Conservation (phyloP, 176 grass and related monocot genomes). For the Triticum dicoccoides region DNA sequence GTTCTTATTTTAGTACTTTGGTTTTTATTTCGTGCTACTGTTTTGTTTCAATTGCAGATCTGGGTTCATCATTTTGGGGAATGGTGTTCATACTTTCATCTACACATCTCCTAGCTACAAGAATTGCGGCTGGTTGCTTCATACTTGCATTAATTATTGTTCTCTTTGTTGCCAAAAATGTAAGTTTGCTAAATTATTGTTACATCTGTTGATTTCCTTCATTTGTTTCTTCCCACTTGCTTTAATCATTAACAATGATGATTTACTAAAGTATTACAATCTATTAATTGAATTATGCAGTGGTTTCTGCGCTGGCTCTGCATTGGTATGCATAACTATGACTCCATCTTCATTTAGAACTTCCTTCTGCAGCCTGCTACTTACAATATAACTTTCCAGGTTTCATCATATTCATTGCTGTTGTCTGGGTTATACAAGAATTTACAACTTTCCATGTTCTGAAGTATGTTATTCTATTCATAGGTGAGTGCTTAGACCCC, state of each 20-base stretch:
- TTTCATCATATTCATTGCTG: conserved; percentile 82
- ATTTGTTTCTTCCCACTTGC: background rate
- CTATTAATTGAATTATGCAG: conserved; percentile 54
- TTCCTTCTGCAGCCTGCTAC: conserved; percentile 4
- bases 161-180: conserved; percentile 94
- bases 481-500: conserved; percentile 47
- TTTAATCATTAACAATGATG: conserved; percentile 1
- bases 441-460: conserved; percentile 60
- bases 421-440: conserved; percentile 92
- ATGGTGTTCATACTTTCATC: conserved; percentile 98
- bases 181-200: conserved; percentile 31
- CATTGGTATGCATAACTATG: conserved; percentile 63
- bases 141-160: conserved; percentile 84
- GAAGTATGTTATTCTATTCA: conserved; percentile 95
- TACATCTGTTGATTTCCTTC: conserved; percentile 3
- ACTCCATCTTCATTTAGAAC: conserved; percentile 16
- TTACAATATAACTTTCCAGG: conserved; percentile 53
- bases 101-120: conserved; percentile 81
- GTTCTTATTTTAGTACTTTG: conserved; percentile 27
- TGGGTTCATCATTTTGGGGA: conserved; percentile 99
- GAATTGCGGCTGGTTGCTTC: conserved; percentile 90
- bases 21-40: conserved; percentile 16
- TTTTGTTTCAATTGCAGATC: conserved; percentile 55
- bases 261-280: conserved; percentile 28
- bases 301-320: conserved; percentile 96